These are phyloP conservation scores for Candida sithepensis DNA, from an alignment of 805 yeast species.

Conservation along the genomic window DNA sequence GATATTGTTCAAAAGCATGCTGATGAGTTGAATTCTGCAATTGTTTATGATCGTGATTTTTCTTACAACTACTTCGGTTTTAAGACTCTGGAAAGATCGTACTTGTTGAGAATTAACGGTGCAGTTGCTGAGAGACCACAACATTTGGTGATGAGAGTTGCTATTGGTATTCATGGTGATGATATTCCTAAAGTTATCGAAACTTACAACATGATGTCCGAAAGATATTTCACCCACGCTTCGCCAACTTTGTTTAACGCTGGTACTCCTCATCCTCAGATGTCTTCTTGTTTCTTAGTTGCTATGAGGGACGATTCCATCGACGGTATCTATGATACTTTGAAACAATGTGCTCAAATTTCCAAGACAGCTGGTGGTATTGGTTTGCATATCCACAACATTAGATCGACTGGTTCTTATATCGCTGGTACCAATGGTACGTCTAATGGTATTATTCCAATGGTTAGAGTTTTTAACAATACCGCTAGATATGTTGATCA, in stretches of 20 bases:
- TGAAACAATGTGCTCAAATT: conserved; percentile 58
- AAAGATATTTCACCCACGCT: conserved; percentile 56
- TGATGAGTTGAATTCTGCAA: conserved; percentile 66
- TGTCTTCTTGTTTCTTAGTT: conserved; percentile 61
- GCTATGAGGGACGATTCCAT: conserved; percentile 64
- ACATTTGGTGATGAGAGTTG: conserved; percentile 59
- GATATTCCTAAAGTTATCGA: conserved; percentile 51
- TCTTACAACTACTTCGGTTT: conserved; percentile 57
- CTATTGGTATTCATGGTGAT: conserved; percentile 56
- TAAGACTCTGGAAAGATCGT: conserved; percentile 59
- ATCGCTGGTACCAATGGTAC: conserved; percentile 64
- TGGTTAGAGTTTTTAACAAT: conserved; percentile 60
- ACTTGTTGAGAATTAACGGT: conserved; percentile 50
- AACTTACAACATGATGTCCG: conserved; percentile 57
- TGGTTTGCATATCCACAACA: conserved; percentile 58
- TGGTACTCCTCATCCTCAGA: conserved; percentile 56
- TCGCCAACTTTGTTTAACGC: conserved; percentile 62
- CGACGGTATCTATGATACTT: conserved; percentile 59
- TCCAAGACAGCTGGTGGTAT: conserved; percentile 64
- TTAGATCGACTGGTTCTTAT: conserved; percentile 56
- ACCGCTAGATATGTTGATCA: conserved; percentile 64
- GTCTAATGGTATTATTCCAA: conserved; percentile 59
- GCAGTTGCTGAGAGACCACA: conserved; percentile 61
- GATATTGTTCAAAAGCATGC: conserved; percentile 60
- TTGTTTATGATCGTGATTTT: conserved; percentile 68